Evolutionary conservation across 345 rosid genomes (phyloP).

Genomic region (Brassica rapa): DNA sequence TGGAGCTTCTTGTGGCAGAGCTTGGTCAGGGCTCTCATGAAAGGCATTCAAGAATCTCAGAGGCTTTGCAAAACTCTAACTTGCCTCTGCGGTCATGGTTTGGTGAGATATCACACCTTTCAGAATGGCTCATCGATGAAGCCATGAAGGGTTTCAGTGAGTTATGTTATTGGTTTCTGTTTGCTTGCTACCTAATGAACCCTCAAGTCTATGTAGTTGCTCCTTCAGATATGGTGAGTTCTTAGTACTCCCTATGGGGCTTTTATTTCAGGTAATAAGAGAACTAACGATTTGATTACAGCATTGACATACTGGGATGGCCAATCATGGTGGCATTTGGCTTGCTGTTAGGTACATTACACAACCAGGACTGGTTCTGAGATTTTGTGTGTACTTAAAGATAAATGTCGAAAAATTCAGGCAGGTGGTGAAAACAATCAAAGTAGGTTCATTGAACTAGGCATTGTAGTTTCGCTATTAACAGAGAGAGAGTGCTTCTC

Average conservation of each 20-base stretch:
- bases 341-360: no score
- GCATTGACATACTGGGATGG: constrained; percentile 64
- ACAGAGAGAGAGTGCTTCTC: no score
- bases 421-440: no score
- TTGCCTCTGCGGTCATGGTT: constrained; percentile 78
- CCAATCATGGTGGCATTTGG: no score
- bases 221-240: constrained; percentile 59
- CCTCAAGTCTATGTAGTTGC: constrained; percentile 75
- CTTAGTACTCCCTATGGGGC: background rate
- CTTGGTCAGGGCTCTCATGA: constrained; percentile 71
- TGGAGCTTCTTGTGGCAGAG: no score
- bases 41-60: constrained; percentile 65
- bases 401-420: no score
- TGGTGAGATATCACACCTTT: constrained; percentile 42
- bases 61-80: constrained; percentile 62
- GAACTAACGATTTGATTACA: constrained; percentile 27
- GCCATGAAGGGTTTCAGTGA: background rate
- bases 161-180: constrained; percentile 48
- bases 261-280: background rate
- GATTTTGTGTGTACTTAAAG: no score
- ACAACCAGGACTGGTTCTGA: no score
- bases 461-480: no score
- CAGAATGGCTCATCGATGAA: background rate
- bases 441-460: no score
- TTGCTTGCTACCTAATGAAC: constrained; percentile 69